These are phyloP conservation scores for Cutaneotrichosporon arboriforme DNA, from an alignment of 1,284 basidiomycete species.

Conservation along the genomic window DNA sequence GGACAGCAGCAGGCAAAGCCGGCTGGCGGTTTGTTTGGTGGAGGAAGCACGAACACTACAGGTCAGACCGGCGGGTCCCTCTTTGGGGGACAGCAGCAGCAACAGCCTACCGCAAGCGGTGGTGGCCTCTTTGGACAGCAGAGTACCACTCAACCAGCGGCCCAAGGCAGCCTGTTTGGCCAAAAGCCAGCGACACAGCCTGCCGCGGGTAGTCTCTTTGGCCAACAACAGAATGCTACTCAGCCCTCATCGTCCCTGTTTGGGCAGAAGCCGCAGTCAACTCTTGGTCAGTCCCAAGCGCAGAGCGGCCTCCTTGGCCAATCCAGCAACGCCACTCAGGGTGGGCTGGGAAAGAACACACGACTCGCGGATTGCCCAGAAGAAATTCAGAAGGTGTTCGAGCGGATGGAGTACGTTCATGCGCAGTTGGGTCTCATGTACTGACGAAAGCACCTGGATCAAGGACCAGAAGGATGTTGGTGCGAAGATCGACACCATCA, in stretches of 20 bases:
- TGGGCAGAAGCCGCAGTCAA: not conserved
- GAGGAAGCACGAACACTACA: not conserved
- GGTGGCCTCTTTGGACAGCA: conserved; percentile 15
- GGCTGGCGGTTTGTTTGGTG: conserved; percentile 9
- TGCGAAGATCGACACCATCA: conserved; percentile 27
- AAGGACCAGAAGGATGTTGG: conserved; percentile 36
- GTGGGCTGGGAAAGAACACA: conserved; percentile 31
- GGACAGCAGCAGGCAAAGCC: conserved; percentile 7
- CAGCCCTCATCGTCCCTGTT: conserved; percentile 6
- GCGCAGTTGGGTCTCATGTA: not conserved
- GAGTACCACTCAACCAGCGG: no score
- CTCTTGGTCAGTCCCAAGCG: conserved; percentile 5
- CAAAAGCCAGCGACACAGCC: no score
- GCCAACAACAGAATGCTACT: conserved; percentile 1
- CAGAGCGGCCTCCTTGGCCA: not conserved
- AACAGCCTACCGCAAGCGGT: conserved; percentile 1
- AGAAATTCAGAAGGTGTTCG: conserved; percentile 33
- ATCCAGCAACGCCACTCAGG: no score
- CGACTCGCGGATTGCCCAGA: conserved; percentile 42
- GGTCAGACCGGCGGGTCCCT: not conserved
- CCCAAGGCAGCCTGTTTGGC: no score
- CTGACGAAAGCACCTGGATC: conserved; percentile 25
- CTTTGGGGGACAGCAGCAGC: conserved; percentile 10
- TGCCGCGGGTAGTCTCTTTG: not conserved
- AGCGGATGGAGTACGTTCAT: conserved; percentile 43